Conservation (phyloP, 2,329 filamentous ascomycete genomes). For the Magnaporthiopsis rhizophila region DNA sequence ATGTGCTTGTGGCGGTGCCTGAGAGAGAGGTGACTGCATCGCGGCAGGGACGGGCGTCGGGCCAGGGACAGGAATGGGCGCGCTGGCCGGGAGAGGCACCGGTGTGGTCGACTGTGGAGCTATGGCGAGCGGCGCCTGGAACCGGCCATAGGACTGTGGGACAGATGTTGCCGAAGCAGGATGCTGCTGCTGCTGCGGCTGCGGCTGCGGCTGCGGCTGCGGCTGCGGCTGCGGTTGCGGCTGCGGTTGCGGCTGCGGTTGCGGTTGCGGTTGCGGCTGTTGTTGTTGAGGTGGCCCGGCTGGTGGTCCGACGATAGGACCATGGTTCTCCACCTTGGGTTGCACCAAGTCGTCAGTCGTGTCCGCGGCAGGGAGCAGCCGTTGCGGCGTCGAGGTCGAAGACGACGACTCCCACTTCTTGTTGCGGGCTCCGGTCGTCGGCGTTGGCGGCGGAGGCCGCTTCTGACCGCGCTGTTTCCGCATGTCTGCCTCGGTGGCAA, state of each 20-base stretch:
- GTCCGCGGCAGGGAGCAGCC: conserved; percentile 44
- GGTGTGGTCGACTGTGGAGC: conserved; percentile 23
- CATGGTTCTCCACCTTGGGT: conserved; percentile 36
- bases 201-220: conserved; percentile 11
- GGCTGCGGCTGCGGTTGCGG: too few relatives aligned
- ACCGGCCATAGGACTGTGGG: conserved; percentile 18
- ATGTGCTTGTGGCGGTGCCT: conserved; percentile 12
- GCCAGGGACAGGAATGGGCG: conserved; percentile 12
- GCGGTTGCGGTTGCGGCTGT: too few relatives aligned
- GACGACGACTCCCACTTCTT: conserved; percentile 27
- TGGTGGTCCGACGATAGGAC: conserved; percentile 15
- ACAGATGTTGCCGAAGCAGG: conserved; percentile 9
- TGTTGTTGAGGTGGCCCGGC: conserved; percentile 13
- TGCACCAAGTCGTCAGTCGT: conserved; percentile 35
- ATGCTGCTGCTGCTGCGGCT: conserved; percentile 10
- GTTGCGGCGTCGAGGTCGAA: conserved; percentile 31
- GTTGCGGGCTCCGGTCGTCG: conserved; percentile 42
- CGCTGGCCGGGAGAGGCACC: conserved; percentile 15
- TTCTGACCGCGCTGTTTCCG: conserved; percentile 49
- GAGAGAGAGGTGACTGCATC: conserved; percentile 18
- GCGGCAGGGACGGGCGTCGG: conserved; percentile 24
- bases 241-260: too few relatives aligned
- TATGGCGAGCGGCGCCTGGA: conserved; percentile 24
- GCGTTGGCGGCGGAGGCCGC: conserved; percentile 51
- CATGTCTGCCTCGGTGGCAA: conserved; percentile 52